These are phyloP conservation scores for Auricularia heimuer DNA, from an alignment of 768 basidiomycete species.

Conservation along the genomic window DNA sequence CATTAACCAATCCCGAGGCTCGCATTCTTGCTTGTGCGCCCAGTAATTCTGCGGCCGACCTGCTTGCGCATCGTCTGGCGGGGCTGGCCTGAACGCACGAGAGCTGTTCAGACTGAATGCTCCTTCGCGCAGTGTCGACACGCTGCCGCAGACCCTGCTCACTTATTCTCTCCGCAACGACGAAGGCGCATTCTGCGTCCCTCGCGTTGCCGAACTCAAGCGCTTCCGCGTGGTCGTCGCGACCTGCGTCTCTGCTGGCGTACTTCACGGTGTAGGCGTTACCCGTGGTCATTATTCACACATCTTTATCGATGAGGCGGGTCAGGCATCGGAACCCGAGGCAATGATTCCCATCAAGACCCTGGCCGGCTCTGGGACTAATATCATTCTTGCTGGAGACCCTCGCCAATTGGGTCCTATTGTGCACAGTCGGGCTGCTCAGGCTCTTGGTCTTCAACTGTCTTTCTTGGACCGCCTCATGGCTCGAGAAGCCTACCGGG, in stretches of 20 bases:
- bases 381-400: constrained; percentile 56
- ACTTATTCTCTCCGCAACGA: constrained; percentile 1
- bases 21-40: constrained; percentile 13
- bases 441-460: constrained; percentile 43
- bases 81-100: neutral
- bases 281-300: constrained; percentile 53
- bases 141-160: neutral
- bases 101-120: constrained; percentile 13
- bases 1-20: neutral
- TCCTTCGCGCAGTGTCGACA: constrained; percentile 6
- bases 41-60: constrained; percentile 15
- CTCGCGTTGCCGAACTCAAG: constrained; percentile 27
- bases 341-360: constrained; percentile 53
- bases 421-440: constrained; percentile 47
- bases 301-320: constrained; percentile 65
- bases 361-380: constrained; percentile 42
- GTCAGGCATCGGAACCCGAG: constrained; percentile 64
- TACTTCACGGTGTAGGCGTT: constrained; percentile 46
- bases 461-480: constrained; percentile 58
- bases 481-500: constrained; percentile 32
- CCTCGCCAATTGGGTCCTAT: constrained; percentile 66
- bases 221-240: constrained; percentile 47
- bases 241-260: constrained; percentile 55
- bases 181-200: constrained; percentile 27
- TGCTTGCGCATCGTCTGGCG: constrained; percentile 10